phyloP scores from a whole-genome alignment of 2,329 filamentous ascomycete species.

The Fusarium abutilonis region DNA sequence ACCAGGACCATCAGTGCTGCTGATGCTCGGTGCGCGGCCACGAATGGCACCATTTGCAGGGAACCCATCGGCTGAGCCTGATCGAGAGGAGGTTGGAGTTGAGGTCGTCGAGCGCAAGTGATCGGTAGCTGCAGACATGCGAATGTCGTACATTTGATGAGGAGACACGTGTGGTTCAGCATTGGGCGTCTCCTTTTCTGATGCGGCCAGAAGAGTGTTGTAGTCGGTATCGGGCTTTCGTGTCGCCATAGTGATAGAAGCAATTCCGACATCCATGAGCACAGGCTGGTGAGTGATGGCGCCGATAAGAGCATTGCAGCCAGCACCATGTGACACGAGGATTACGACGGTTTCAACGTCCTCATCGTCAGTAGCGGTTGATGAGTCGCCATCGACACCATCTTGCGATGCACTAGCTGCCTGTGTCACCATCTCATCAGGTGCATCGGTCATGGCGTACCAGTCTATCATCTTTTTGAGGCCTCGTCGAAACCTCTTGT shows the following conservation, averaged over 20 bases:
- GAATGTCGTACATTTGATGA: conserved; percentile 76
- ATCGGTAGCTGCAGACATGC: conserved; percentile 77
- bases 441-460: conserved; percentile 71
- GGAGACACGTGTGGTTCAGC: conserved; percentile 55
- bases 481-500: conserved; percentile 84
- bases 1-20: conserved; percentile 33
- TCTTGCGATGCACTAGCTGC: conserved; percentile 36
- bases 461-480: conserved; percentile 82
- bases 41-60: conserved; percentile 23
- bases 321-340: conserved; percentile 92
- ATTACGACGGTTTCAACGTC: conserved; percentile 81
- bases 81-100: conserved; percentile 49
- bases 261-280: conserved; percentile 87
- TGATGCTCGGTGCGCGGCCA: conserved; percentile 42
- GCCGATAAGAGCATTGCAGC: conserved; percentile 94
- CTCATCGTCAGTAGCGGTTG: conserved; percentile 60
- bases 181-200: conserved; percentile 36
- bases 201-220: conserved; percentile 47
- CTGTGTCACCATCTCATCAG: conserved; percentile 62
- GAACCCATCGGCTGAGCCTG: conserved; percentile 47
- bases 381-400: conserved; percentile 49
- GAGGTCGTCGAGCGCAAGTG: conserved; percentile 66
- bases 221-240: conserved; percentile 62
- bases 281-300: conserved; percentile 92
- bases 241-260: conserved; percentile 89